A percentile compares a stretch with the other conserved stretches of the same genome.
phyloP scores from a whole-genome alignment of 768 basidiomycete species.

The Leccinum fibrillosum region DNA sequence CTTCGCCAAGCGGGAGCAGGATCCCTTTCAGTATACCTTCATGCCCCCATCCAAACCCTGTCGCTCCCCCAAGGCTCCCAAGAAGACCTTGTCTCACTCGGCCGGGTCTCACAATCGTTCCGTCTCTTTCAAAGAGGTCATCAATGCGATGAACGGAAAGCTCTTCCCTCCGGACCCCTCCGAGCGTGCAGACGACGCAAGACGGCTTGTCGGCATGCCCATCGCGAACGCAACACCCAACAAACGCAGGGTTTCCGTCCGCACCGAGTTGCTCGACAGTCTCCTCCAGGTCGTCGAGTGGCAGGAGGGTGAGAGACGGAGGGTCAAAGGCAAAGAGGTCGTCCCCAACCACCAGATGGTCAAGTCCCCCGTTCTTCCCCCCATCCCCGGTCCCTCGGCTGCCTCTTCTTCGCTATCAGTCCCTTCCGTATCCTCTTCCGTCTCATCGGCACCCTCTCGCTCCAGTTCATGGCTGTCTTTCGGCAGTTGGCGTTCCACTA shows the following conservation, averaged over 20 bases:
- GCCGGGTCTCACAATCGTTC: constrained; percentile 27
- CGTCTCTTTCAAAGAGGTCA: constrained; percentile 56
- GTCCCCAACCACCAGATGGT: constrained; percentile 26
- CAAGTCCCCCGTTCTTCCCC: constrained; percentile 8
- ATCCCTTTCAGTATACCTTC: constrained; percentile 33
- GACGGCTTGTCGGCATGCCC: constrained; percentile 25
- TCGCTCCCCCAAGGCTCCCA: constrained; percentile 15
- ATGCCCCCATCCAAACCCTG: constrained; percentile 24
- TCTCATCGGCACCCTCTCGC: constrained; percentile 29
- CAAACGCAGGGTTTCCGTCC: constrained; percentile 20
- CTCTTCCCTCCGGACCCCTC: constrained; percentile 46
- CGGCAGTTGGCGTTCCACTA: constrained; percentile 38
- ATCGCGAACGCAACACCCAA: constrained; percentile 14
- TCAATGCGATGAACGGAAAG: constrained; percentile 54
- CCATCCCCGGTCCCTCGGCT: constrained; percentile 16
- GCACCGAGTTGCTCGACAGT: constrained; percentile 39
- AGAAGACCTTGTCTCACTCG: constrained; percentile 5
- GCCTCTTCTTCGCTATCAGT: constrained; percentile 22
- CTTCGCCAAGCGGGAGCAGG: constrained; percentile 17
- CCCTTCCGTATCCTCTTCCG: constrained; percentile 23
- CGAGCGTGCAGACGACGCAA: constrained; percentile 32
- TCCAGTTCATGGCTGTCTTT: constrained; percentile 44
- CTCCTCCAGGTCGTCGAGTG: constrained; percentile 44
- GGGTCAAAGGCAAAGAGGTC: constrained; percentile 40
- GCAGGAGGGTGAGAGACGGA: constrained; percentile 37